Evolutionary conservation across 768 basidiomycete species (phyloP).

Genomic region (Lentinus brumalis): DNA sequence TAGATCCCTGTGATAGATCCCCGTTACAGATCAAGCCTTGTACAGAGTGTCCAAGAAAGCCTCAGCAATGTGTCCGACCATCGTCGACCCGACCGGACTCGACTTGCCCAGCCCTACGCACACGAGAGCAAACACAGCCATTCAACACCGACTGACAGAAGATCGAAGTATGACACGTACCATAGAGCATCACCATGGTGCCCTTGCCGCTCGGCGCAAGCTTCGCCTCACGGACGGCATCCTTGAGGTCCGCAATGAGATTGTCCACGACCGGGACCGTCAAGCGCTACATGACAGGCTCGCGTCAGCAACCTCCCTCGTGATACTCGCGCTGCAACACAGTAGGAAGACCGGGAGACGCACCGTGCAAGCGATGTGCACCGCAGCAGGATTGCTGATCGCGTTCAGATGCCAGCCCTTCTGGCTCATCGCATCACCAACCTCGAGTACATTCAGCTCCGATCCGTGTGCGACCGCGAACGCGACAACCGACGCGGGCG

Average conservation of each 20-base stretch:
- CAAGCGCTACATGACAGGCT: conserved; percentile 52
- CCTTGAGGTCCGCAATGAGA: conserved; percentile 84
- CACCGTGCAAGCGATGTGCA: conserved; percentile 95
- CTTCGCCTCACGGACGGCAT: conserved; percentile 73
- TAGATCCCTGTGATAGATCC: too few relatives aligned
- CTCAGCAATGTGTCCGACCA: conserved; percentile 78
- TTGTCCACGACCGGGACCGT: conserved; percentile 77
- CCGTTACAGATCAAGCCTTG: conserved; percentile 50
- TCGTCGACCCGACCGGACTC: conserved; percentile 76
- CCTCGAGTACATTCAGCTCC: conserved; percentile 73
- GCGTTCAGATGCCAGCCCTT: conserved; percentile 94
- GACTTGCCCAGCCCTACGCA: conserved; percentile 75
- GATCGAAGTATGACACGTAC: conserved; percentile 44
- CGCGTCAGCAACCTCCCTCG: conserved; percentile 3
- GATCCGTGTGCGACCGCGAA: conserved; percentile 64
- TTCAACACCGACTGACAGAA: neutral
- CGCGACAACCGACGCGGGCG: conserved; percentile 88
- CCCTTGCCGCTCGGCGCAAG: conserved; percentile 68
- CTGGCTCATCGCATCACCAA: conserved; percentile 87
- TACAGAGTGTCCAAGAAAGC: conserved; percentile 83
- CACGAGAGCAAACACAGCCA: neutral
- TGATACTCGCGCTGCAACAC: neutral
- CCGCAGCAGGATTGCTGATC: conserved; percentile 71
- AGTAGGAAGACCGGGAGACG: conserved; percentile 27
- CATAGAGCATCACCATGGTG: conserved; percentile 90